Evolutionary conservation across 306 rosid species (phyloP).

Genomic region (Acacia crassicarpa): DNA sequence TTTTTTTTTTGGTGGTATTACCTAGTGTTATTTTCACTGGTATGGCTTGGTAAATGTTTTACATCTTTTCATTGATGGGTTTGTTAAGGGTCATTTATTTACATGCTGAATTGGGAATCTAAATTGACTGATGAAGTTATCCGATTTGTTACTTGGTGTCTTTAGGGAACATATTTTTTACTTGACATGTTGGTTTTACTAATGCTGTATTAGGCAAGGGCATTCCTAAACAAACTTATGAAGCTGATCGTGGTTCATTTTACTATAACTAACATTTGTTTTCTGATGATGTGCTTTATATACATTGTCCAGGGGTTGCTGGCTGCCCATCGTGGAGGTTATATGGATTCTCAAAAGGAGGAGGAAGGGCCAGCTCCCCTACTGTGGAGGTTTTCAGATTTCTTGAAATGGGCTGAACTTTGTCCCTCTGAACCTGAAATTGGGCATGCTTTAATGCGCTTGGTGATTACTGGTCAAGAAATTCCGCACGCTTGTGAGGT

Average conservation of each 20-base stretch:
- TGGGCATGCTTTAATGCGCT: conserved; percentile 97
- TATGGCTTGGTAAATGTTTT: conserved; percentile 22
- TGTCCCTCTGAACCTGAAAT: conserved; percentile 95
- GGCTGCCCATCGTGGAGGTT: conserved; percentile 99
- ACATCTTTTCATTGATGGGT: conserved; percentile 7
- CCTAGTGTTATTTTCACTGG: not conserved
- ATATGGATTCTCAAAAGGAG: conserved; percentile 94
- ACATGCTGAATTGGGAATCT: not conserved
- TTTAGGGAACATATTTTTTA: not conserved
- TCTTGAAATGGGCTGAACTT: conserved; percentile 98
- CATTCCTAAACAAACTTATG: conserved; percentile 6
- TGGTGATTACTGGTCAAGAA: conserved; percentile 99
- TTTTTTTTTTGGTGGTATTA: not conserved
- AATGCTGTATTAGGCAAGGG: not conserved
- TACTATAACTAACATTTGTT: conserved; percentile 9
- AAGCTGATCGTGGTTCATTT: conserved; percentile 15
- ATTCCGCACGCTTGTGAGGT: conserved; percentile 99
- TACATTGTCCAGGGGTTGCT: conserved; percentile 67
- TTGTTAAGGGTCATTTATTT: conserved; percentile 10
- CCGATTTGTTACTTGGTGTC: conserved; percentile 22
- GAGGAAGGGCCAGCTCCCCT: conserved; percentile 99
- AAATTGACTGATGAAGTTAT: conserved; percentile 9
- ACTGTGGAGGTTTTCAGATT: conserved; percentile 94
- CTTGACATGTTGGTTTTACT: conserved; percentile 6
- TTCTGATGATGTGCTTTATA: conserved; percentile 21